Conservation (phyloP, 1,284 basidiomycete genomes). For the Pseudozyma sp. region DNA sequence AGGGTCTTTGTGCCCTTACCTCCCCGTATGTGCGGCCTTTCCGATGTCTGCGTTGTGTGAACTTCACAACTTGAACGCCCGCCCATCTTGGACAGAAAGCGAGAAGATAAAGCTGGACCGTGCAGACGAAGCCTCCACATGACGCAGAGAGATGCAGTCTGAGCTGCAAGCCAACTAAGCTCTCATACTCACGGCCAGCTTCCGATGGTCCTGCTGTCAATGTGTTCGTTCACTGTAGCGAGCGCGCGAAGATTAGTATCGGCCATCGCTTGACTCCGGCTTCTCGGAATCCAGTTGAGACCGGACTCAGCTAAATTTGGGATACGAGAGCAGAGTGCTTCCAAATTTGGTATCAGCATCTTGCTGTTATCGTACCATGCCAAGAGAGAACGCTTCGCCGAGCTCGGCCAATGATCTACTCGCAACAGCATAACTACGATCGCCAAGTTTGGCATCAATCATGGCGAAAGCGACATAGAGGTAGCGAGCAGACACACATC, state of each 20-base stretch:
- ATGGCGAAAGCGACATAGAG: background rate
- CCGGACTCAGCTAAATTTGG: too few relatives aligned
- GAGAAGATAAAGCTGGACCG: conserved; percentile 5
- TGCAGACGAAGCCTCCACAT: conserved; percentile 12
- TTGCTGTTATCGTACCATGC: background rate
- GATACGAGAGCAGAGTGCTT: too few relatives aligned
- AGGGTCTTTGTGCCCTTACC: background rate
- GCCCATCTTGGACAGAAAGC: background rate
- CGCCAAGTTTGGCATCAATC: background rate
- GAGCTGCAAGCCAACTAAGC: background rate
- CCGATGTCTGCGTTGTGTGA: background rate
- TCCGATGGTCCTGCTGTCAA: background rate
- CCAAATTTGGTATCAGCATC: too few relatives aligned
- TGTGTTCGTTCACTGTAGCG: too few relatives aligned
- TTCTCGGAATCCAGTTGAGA: too few relatives aligned
- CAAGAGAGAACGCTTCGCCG: background rate
- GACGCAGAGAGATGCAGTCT: background rate
- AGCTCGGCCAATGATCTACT: too few relatives aligned
- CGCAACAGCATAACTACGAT: background rate
- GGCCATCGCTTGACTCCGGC: too few relatives aligned
- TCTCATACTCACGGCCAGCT: background rate
- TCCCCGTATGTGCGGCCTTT: background rate
- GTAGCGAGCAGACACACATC: too few relatives aligned
- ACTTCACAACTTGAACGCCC: background rate
- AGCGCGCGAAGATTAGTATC: too few relatives aligned